These are phyloP conservation scores for Pinus albicaulis DNA, from an alignment of 75 land plant species.

Conservation along the genomic window DNA sequence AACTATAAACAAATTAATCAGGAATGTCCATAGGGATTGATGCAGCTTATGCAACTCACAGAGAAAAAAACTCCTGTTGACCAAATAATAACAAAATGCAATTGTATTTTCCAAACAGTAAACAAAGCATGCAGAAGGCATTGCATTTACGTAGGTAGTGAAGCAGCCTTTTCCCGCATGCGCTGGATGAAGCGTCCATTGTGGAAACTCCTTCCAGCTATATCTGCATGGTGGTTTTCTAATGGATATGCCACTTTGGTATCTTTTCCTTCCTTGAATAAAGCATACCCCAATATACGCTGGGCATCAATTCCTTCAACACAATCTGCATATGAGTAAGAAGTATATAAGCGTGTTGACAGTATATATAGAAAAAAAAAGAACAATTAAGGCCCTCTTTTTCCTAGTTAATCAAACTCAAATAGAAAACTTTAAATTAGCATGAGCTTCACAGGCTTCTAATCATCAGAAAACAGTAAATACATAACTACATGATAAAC, in stretches of 20 bases:
- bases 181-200: slow-evolving; percentile 94
- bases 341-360: neutral
- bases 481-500: neutral
- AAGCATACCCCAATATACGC: slow-evolving; percentile 79
- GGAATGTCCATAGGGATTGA: too few relatives aligned
- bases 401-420: neutral
- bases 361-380: neutral
- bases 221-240: slow-evolving; percentile 66
- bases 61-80: neutral
- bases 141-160: slow-evolving; percentile 62
- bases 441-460: neutral
- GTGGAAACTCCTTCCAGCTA: slow-evolving; percentile 94
- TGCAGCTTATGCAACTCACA: neutral
- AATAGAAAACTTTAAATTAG: neutral
- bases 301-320: slow-evolving; percentile 93
- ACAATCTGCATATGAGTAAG: slow-evolving; percentile 57
- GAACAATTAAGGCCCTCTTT: neutral
- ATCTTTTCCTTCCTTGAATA: slow-evolving; percentile 80
- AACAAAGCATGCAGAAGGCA: neutral
- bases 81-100: neutral
- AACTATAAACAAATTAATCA: too few relatives aligned
- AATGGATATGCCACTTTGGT: slow-evolving; percentile 85
- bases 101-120: neutral
- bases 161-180: slow-evolving; percentile 78
- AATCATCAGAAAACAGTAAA: neutral